These are phyloP conservation scores for Jaapia argillacea DNA, from an alignment of 768 basidiomycete genomes.

Conservation along the genomic window DNA sequence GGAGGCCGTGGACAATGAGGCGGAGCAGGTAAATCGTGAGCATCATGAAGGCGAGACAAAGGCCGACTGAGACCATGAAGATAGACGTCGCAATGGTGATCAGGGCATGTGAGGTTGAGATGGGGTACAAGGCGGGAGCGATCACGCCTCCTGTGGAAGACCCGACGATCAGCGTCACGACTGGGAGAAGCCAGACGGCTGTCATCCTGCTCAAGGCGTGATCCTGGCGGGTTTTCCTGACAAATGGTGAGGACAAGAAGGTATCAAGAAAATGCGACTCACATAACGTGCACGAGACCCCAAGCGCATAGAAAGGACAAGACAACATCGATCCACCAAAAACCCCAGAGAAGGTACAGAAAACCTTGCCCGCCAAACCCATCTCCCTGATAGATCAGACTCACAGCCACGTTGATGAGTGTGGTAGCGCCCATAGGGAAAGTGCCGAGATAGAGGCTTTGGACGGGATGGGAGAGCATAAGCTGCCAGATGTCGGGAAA, in stretches of 20 bases:
- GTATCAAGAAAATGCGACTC: conserved; percentile 13
- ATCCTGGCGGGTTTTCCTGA: conserved; percentile 47
- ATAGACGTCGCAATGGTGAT: conserved; percentile 43
- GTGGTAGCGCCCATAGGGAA: conserved; percentile 56
- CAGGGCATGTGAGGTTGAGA: conserved; percentile 38
- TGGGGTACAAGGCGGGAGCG: conserved; percentile 33
- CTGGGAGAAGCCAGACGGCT: conserved; percentile 63
- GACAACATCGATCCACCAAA: conserved; percentile 62
- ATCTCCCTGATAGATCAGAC: conserved; percentile 32
- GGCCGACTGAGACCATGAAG: conserved; percentile 45
- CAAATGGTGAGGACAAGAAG: background rate
- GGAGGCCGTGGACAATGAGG: conserved; percentile 45
- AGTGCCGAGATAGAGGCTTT: conserved; percentile 37
- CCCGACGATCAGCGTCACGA: conserved; percentile 64
- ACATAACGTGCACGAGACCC: conserved; percentile 61
- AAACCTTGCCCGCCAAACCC: conserved; percentile 41
- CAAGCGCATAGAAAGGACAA: conserved; percentile 51
- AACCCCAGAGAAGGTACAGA: conserved; percentile 44
- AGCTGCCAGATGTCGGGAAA: conserved; percentile 40
- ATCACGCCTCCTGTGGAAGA: conserved; percentile 58
- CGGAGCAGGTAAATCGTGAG: conserved; percentile 55
- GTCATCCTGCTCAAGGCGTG: conserved; percentile 50
- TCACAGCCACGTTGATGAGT: conserved; percentile 40
- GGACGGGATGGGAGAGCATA: conserved; percentile 38
- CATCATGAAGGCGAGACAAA: conserved; percentile 55